These are phyloP conservation scores for Kalmusia sp. DNA, from an alignment of 2,329 filamentous ascomycete genomes.

Conservation along the genomic window DNA sequence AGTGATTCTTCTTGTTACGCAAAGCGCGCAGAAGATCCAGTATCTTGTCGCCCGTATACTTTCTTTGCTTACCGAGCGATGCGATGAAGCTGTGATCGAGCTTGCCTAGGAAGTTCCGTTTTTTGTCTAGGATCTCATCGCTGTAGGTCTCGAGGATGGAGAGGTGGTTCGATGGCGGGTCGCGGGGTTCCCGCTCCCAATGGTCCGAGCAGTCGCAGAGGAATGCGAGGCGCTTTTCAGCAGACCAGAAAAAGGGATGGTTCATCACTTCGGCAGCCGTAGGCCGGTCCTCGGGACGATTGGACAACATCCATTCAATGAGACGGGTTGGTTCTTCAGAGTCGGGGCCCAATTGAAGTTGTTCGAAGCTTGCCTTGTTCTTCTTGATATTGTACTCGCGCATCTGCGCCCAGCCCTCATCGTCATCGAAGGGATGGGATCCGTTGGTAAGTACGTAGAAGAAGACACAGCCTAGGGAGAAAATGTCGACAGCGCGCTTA, in stretches of 20 bases:
- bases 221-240: slow-evolving; percentile 88
- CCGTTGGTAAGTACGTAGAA: slow-evolving; percentile 97
- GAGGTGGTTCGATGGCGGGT: slow-evolving; percentile 76
- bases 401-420: slow-evolving; percentile 83
- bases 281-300: slow-evolving; percentile 71
- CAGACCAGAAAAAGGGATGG: slow-evolving; percentile 95
- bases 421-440: slow-evolving; percentile 90
- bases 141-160: slow-evolving; percentile 62
- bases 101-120: slow-evolving; percentile 77
- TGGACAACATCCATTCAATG: slow-evolving; percentile 78
- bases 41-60: slow-evolving; percentile 85
- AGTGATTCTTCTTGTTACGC: slow-evolving; percentile 96
- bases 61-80: slow-evolving; percentile 89
- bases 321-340: slow-evolving; percentile 87
- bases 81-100: slow-evolving; percentile 86
- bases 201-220: slow-evolving; percentile 97
- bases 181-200: slow-evolving; percentile 89
- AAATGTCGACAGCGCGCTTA: slow-evolving; percentile 96
- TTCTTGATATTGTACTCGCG: slow-evolving; percentile 97
- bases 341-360: slow-evolving; percentile 81
- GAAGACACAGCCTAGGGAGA: slow-evolving; percentile 96
- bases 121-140: slow-evolving; percentile 56
- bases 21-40: slow-evolving; percentile 88
- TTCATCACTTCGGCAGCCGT: slow-evolving; percentile 81
- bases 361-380: slow-evolving; percentile 75